Evolutionary conservation across 1,284 basidiomycete species (phyloP).

Genomic region (Sanghuangporus baumii): DNA sequence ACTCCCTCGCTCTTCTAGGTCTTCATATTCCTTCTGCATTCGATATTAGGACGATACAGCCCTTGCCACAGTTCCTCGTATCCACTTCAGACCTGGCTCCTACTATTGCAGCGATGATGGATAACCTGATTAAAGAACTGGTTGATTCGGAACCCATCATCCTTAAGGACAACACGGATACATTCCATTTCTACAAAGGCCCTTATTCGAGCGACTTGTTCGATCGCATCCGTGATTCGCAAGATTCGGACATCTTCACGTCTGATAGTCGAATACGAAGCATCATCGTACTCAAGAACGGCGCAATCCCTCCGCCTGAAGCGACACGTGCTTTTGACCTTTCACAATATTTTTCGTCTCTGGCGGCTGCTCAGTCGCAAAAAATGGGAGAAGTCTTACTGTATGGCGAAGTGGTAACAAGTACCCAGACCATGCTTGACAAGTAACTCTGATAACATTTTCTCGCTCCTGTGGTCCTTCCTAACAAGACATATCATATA

Average conservation of each 20-base stretch:
- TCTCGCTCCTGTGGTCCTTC: not conserved
- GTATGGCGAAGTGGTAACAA: slow-evolving; percentile 88
- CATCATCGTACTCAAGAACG: slow-evolving; percentile 43
- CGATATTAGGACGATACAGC: slow-evolving; percentile 19
- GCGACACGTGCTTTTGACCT: slow-evolving; percentile 57
- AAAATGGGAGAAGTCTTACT: slow-evolving; percentile 73
- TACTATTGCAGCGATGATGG: slow-evolving; percentile 34
- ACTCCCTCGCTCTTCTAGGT: slow-evolving; percentile 41
- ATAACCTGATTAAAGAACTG: slow-evolving; percentile 25
- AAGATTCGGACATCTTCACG: slow-evolving; percentile 36
- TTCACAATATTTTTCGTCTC: slow-evolving; percentile 39
- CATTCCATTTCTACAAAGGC: slow-evolving; percentile 10
- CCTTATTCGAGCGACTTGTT: not conserved
- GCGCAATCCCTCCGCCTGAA: slow-evolving; percentile 35
- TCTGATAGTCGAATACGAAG: slow-evolving; percentile 20
- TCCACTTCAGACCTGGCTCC: slow-evolving; percentile 33
- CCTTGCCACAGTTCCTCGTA: slow-evolving; percentile 51
- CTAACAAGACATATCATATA: slow-evolving; percentile 27
- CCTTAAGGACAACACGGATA: slow-evolving; percentile 13
- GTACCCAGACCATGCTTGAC: slow-evolving; percentile 94
- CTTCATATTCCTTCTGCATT: slow-evolving; percentile 36
- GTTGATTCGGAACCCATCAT: slow-evolving; percentile 8
- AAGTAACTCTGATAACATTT: slow-evolving; percentile 48
- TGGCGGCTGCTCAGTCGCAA: slow-evolving; percentile 22
- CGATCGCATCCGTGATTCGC: slow-evolving; percentile 32